phyloP scores from a whole-genome alignment of 106 monocot species.

The Agapanthus africanus region DNA sequence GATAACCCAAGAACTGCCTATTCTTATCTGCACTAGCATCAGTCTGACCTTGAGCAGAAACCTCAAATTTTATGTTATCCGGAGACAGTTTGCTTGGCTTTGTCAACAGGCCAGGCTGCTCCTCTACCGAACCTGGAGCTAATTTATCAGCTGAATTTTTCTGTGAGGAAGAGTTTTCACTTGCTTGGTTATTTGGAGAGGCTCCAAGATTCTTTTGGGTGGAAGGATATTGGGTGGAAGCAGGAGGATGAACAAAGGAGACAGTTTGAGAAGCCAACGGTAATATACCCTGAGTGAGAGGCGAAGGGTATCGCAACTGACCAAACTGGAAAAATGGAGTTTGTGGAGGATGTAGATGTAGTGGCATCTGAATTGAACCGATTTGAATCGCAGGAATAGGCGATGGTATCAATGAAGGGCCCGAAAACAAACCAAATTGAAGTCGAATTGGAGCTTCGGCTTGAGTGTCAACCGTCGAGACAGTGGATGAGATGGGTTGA shows the following conservation, averaged over 20 bases:
- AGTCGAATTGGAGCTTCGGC: conserved; percentile 48
- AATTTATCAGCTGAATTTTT: conserved; percentile 17
- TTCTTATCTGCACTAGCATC: conserved; percentile 14
- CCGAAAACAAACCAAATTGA: conserved; percentile 95
- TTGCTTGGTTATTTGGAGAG: conserved; percentile 21
- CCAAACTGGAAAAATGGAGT: conserved; percentile 74
- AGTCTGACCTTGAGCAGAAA: conserved; percentile 8
- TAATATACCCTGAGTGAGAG: conserved; percentile 47
- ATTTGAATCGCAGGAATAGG: conserved; percentile 96
- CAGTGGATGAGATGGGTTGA: conserved; percentile 22
- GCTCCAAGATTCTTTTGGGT: conserved; percentile 32
- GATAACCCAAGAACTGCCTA: conserved; percentile 14
- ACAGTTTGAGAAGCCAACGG: conserved; percentile 46
- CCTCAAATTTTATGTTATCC: conserved; percentile 17
- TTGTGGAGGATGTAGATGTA: conserved; percentile 65
- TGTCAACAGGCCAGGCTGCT: conserved; percentile 7
- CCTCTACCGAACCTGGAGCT: conserved; percentile 1
- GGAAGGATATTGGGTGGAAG: conserved; percentile 24
- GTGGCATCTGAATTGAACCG: conserved; percentile 96
- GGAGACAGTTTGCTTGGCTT: conserved; percentile 5
- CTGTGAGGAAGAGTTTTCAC: conserved; percentile 23
- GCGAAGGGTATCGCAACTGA: conserved; percentile 48
- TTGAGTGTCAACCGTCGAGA: conserved; percentile 15
- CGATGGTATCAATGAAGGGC: conserved; percentile 86
- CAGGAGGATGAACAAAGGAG: conserved; percentile 45